A percentile compares a stretch with the other conserved stretches of the same genome.
These are phyloP conservation scores for Adenanthera pavonina DNA, from an alignment of 306 rosid genomes.

Conservation along the genomic window DNA sequence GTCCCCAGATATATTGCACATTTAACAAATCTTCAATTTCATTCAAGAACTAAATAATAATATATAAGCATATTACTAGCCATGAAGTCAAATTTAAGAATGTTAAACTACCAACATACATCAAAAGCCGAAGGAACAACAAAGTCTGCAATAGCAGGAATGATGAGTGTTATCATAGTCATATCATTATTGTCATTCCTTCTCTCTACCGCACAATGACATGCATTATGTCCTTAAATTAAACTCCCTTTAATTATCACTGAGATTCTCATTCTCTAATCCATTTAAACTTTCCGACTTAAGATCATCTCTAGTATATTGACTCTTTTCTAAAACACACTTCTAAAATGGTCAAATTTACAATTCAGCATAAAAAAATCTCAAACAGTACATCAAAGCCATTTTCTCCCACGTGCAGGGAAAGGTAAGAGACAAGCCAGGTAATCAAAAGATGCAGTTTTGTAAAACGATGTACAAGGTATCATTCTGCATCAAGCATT, in stretches of 20 bases:
- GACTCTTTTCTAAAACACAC: background rate
- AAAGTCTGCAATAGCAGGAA: background rate
- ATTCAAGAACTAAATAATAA: background rate
- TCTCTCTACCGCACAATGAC: conserved; percentile 14
- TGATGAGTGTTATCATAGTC: conserved; percentile 2
- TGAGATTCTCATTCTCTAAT: conserved; percentile 24
- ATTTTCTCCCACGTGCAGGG: background rate
- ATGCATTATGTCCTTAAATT: conserved; percentile 17
- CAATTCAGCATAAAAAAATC: background rate
- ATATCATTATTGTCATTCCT: conserved; percentile 6
- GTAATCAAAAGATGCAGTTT: conserved; percentile 1
- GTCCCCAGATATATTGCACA: background rate
- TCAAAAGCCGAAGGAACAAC: background rate
- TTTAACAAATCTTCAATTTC: background rate
- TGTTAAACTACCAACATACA: background rate
- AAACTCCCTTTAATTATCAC: background rate
- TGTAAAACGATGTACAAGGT: conserved; percentile 1
- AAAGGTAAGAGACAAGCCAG: background rate
- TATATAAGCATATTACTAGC: background rate
- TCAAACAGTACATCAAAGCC: conserved; percentile 6
- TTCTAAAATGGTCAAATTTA: conserved; percentile 3
- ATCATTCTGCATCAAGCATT: conserved; percentile 28
- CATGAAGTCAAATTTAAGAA: background rate
- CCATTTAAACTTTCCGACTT: conserved; percentile 17
- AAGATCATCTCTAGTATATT: background rate